These are phyloP conservation scores for Gossypium raimondii DNA, from an alignment of 345 rosid species.

Conservation along the genomic window DNA sequence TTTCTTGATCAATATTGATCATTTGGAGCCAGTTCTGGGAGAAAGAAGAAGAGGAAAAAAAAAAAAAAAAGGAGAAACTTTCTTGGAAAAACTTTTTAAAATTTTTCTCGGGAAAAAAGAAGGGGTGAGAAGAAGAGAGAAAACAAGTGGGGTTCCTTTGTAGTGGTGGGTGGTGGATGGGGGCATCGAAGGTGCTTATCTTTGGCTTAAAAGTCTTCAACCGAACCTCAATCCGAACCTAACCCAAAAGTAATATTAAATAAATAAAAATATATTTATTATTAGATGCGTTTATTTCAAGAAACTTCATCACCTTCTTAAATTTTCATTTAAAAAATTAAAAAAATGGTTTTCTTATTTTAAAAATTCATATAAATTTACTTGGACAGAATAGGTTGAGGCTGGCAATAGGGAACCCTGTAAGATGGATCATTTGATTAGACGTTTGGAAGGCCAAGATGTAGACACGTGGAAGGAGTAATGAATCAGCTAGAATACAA, in stretches of 20 bases:
- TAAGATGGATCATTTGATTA: background rate
- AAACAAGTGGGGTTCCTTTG: constrained; percentile 29
- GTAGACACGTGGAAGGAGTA: background rate
- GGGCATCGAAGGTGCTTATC: constrained; percentile 26
- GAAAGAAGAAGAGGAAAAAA: background rate
- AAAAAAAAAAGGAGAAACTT: background rate
- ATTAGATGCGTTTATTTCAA: constrained; percentile 19
- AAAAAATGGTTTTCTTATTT: background rate
- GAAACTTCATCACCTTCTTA: constrained; percentile 13
- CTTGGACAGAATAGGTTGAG: constrained; percentile 1
- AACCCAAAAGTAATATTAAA: background rate
- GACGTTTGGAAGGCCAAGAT: background rate
- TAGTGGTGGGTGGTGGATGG: constrained; percentile 27
- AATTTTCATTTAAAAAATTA: background rate
- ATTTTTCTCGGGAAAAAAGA: background rate
- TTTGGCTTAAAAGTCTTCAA: constrained; percentile 28
- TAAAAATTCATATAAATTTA: background rate
- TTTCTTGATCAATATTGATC: constrained; percentile 40
- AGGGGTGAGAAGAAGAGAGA: background rate
- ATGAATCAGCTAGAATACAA: constrained; percentile 18
- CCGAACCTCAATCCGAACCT: constrained; percentile 34
- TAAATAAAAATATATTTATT: background rate
- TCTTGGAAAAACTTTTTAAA: constrained; percentile 1
- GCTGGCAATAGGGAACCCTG: background rate
- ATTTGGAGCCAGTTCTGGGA: background rate